Evolutionary conservation across 2,329 filamentous ascomycete species (phyloP), one percentile per base, ranked within the genome.

Genomic region (Verticillium klebahnii): DNA sequence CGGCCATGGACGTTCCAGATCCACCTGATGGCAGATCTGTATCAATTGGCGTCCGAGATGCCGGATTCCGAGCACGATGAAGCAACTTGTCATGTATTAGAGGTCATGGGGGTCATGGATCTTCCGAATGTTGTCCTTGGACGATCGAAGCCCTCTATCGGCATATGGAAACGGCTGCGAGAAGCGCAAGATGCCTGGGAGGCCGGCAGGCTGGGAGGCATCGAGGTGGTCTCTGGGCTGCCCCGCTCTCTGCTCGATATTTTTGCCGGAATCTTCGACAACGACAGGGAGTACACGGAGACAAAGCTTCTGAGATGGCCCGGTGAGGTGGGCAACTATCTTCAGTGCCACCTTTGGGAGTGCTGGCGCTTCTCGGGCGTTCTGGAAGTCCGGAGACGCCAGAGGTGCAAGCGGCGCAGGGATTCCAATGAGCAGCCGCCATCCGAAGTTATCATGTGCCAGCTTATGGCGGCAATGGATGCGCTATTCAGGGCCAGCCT

Each of bases 281-380:
- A 57, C 52, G 58, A 61, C 2, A 31, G 56, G 14, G 37, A 61
- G 3, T 60, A 62, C 9, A 60, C 65, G 2, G 70, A 72, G 37
- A 36, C 52, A 0, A 64, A 62, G 0, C 58, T 72, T 32, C 60
- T 60, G 12, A 50, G 50, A 0, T 72, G 70, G 70, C 67, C 68
- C 0, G 70, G 70, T 0, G 61, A 71, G 1, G 63, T 67, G 6
- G 70, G 70, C 0, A 63, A 68, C 36, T 60, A 70, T 25, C 66
- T 67, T 1, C 70, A 71, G 29, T 68, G 66, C 32, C 69, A 72
- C 37, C 64, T 72, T 3, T 72, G 70, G 70, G 70, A 72, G 19
- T 64, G 69, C 0, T 72, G 67, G 60, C 67, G 70, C 1, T 39
- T 70, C 29, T 60, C 70, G 2, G 70, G 68, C 0, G 64, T 72